Conservation (phyloP, 768 basidiomycete genomes). For the Lanmaoa rubissima region DNA sequence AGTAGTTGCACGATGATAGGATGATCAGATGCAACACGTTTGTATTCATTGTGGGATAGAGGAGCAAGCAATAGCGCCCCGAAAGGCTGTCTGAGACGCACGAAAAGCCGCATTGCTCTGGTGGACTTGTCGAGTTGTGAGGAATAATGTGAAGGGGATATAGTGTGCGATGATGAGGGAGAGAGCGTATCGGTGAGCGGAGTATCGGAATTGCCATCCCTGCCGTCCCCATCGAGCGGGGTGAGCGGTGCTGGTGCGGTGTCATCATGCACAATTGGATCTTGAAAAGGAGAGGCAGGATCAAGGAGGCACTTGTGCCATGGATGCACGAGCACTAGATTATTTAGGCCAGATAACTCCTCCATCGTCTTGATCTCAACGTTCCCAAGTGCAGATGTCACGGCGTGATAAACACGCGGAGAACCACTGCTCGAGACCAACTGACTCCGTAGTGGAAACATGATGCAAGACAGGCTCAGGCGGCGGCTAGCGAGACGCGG, state of each 20-base stretch:
- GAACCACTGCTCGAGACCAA: background rate
- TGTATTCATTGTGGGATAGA: background rate
- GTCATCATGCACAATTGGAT: background rate
- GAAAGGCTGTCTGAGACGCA: background rate
- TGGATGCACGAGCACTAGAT: background rate
- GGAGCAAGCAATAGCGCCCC: background rate
- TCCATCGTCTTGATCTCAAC: background rate
- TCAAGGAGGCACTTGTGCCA: background rate
- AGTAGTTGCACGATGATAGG: background rate
- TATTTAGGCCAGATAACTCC: background rate
- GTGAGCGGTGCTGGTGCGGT: background rate
- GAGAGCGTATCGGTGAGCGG: background rate
- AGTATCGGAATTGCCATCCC: background rate
- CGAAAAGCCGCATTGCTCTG: background rate
- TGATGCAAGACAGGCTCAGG: background rate
- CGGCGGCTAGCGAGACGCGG: too few relatives aligned
- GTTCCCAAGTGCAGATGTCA: background rate
- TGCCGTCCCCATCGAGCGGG: background rate
- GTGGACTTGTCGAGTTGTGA: background rate
- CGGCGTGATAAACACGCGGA: background rate
- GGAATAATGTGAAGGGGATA: background rate
- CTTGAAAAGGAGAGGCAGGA: too few relatives aligned
- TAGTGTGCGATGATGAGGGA: background rate
- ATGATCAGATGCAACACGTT: background rate
- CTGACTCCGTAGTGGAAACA: background rate